A percentile compares a stretch with the other conserved stretches of the same genome.
These are phyloP conservation scores for Phytophthora gonapodyides DNA, from an alignment of 352 stramenopile species.

Conservation along the genomic window DNA sequence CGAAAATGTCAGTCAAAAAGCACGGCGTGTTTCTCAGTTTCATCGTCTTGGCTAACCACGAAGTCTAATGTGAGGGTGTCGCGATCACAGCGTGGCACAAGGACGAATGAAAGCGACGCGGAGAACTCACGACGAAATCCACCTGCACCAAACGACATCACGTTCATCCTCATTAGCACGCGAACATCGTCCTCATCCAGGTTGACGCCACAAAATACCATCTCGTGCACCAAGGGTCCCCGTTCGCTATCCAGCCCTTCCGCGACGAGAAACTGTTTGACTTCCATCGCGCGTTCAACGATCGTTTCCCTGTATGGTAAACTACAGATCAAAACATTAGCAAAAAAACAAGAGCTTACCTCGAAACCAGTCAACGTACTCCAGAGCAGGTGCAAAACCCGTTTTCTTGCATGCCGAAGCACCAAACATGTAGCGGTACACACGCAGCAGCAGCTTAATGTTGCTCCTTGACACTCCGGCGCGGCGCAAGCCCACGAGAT, in stretches of 20 bases:
- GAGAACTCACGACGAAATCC: conserved; percentile 66
- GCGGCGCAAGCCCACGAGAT: conserved; percentile 74
- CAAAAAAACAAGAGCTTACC: not conserved
- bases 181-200: not conserved
- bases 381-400: conserved; percentile 71
- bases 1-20: conserved; percentile 15
- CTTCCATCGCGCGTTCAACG: conserved; percentile 56
- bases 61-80: conserved; percentile 25
- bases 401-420: conserved; percentile 55
- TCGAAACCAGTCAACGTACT: conserved; percentile 41
- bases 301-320: conserved; percentile 60
- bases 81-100: conserved; percentile 56
- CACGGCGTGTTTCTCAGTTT: conserved; percentile 10
- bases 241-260: conserved; percentile 41
- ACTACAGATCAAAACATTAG: conserved; percentile 31
- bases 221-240: conserved; percentile 59
- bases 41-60: not conserved
- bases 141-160: conserved; percentile 43
- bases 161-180: conserved; percentile 8
- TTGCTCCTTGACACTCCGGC: conserved; percentile 60
- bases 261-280: conserved; percentile 49
- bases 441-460: conserved; percentile 79
- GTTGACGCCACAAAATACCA: conserved; percentile 36
- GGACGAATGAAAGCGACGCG: conserved; percentile 61
- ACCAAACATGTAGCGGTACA: conserved; percentile 82